A percentile compares a stretch with the other conserved stretches of the same genome.
Conservation (phyloP, 805 yeast genomes). For the Candida sakaeoensis region DNA sequence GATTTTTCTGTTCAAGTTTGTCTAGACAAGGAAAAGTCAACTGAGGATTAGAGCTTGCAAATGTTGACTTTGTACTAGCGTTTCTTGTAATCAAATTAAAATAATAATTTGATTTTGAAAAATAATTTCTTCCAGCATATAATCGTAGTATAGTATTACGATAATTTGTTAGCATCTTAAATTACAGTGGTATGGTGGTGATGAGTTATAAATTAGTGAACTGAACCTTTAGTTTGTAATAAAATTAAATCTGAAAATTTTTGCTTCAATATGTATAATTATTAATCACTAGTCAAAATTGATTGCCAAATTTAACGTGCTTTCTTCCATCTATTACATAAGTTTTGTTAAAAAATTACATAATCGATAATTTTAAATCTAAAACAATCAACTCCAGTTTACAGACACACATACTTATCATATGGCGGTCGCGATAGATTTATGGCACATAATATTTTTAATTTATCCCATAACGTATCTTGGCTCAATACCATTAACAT, state of each 20-base stretch:
- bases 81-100: neutral
- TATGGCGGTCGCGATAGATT: neutral
- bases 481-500: constrained; percentile 21
- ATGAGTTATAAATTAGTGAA: no score
- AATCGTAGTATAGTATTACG: constrained; percentile 1
- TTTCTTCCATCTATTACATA: neutral
- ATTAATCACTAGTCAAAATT: neutral
- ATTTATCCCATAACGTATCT: constrained; percentile 14
- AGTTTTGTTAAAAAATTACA: neutral
- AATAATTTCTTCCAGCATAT: neutral
- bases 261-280: no score
- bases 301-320: constrained; percentile 7
- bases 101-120: neutral
- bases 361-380: neutral
- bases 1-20: constrained; percentile 57
- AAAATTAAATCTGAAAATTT: no score
- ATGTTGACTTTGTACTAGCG: constrained; percentile 7
- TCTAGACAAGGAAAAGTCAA: constrained; percentile 85
- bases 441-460: constrained; percentile 7
- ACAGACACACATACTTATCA: neutral
- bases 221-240: no score
- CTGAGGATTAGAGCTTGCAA: constrained; percentile 52
- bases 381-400: no score
- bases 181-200: no score
- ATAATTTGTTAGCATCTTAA: no score